Base-by-base conservation (phyloP, 306 rosid species). In the Styphnolobium japonicum region DNA sequence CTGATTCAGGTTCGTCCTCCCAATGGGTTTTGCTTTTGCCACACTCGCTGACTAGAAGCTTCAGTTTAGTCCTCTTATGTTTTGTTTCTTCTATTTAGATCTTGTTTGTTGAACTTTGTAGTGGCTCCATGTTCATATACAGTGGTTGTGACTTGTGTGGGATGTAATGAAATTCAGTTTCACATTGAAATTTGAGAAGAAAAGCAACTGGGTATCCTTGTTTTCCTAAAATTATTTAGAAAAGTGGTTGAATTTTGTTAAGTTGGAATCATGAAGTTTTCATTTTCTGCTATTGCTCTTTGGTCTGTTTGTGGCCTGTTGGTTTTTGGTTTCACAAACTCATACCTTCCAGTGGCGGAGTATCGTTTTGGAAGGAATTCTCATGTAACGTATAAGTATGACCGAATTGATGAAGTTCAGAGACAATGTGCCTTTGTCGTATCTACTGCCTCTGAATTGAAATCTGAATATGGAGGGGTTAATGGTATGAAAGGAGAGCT, bases 401-500 rank as follows among this genome's bases (percentile, higher is more conserved):
- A 94, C 61, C 75, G 97, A 31, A 75, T 74, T n/a, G 73, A 80
- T 27, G 97, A 94, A 73, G 97, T 88, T 83, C 83, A 83, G 81
- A 92, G 80, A 71, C 89, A 90, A 60, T 94, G 97, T 86, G 78
- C 46, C 1, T 82, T 77, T 83, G 89, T 91, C 18, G 78, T 92
- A 57, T 87, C 95, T 75, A 84, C 92, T 74, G 89, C 97, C 18
- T 85, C 92, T 77, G 95, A 87, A 58, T 73, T 92, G 67, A 89
- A 81, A 67, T 87, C 84, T 78, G 91, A 87, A 12, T 77, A 67
- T 51, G 46, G 37, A 62, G 86, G 70, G 37, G 61, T 83, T 51
- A 67, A 39, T 66, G 88, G 83, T 46, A 80, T 94, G 75, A 86
- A 88, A 75, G 63, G 81, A 51, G 92, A 91, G 62, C 87, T 94